Evolutionary conservation across 768 basidiomycete species (phyloP).

Genomic region (Xanthoconium purpureum): DNA sequence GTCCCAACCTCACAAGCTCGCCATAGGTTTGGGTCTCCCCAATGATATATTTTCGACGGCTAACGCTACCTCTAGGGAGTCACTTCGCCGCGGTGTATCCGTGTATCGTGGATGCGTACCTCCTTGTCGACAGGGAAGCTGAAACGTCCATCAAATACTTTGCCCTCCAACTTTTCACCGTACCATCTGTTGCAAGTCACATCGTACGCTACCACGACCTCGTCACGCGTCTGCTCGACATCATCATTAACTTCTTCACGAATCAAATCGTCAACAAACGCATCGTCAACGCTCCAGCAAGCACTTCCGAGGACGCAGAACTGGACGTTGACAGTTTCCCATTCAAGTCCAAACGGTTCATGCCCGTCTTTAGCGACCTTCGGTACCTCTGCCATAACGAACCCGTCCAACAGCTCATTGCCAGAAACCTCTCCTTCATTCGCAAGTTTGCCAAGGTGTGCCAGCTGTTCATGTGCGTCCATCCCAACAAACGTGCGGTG

Average conservation of each 20-base stretch:
- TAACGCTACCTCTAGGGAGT: conserved; percentile 50
- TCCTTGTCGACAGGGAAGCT: conserved; percentile 89
- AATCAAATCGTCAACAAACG: conserved; percentile 78
- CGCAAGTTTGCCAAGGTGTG: conserved; percentile 72
- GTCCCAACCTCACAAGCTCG: conserved; percentile 70
- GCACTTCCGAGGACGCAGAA: conserved; percentile 23
- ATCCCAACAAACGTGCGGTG: conserved; percentile 82
- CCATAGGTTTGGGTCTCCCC: conserved; percentile 52
- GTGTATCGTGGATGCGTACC: conserved; percentile 84
- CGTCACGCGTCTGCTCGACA: conserved; percentile 70
- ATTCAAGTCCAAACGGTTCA: conserved; percentile 94
- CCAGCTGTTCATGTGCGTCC: conserved; percentile 89
- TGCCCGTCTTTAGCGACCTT: conserved; percentile 91
- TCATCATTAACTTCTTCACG: conserved; percentile 91
- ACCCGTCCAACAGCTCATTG: conserved; percentile 77
- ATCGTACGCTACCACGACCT: conserved; percentile 73
- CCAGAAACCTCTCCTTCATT: conserved; percentile 63
- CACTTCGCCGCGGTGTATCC: conserved; percentile 86
- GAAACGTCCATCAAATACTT: conserved; percentile 96
- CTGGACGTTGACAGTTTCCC: conserved; percentile 82
- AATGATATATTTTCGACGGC: neutral
- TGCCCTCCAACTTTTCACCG: conserved; percentile 88
- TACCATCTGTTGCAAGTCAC: conserved; percentile 78
- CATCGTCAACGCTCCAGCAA: conserved; percentile 39
- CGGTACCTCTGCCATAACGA: conserved; percentile 80